Evolutionary conservation across 345 rosid genomes (phyloP), one percentile per base, ranked within the genome.

Genomic region (Bruguiera parviflora): DNA sequence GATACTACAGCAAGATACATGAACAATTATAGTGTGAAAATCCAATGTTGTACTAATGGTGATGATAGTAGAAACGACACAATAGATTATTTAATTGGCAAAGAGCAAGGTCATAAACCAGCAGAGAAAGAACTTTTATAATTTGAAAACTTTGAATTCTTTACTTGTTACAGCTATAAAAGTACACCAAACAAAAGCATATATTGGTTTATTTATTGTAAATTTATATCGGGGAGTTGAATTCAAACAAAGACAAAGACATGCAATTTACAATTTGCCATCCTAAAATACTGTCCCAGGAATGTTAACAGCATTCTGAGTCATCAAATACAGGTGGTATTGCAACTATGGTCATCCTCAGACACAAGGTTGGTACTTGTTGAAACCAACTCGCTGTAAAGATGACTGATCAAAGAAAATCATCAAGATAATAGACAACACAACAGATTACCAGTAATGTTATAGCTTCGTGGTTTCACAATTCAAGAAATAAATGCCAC

Each of bases 361-460:
- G 81, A 84, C 77, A 77, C 74, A 33, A 81, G 68, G 63, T 19
- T 64, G 70, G 69, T 49, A 77, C 25, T 47, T 2, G 22, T 10
- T 3, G 4, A 25, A 27, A 69, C 77, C 78, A 74, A 72, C 78
- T 64, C 64, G 73, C 75, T 74, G 81, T 76, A 80, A 78, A 76
- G 82, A 84, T 78, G 81, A 74, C 81, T 65, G 6, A 24, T 35
- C 43, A 27, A 27, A 18, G 39, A 37, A 62, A 20, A 55, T 9
- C 24, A 5, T n/a, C 58, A n/a, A n/a, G 1, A 55, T 8, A 55
- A 22, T 18, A 5, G 58, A 55, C 20, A 55, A 8, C 15, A 55
- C 27, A 8, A 21, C 15, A 55, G 58, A 9, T 8, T 8, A 55
- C 5, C 2, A 11, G 46, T 39, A 10, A 10, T 10, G 10, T 39